These are phyloP conservation scores for Magnusiomyces sp. DNA, from an alignment of 1,139 yeast genomes.

Conservation along the genomic window DNA sequence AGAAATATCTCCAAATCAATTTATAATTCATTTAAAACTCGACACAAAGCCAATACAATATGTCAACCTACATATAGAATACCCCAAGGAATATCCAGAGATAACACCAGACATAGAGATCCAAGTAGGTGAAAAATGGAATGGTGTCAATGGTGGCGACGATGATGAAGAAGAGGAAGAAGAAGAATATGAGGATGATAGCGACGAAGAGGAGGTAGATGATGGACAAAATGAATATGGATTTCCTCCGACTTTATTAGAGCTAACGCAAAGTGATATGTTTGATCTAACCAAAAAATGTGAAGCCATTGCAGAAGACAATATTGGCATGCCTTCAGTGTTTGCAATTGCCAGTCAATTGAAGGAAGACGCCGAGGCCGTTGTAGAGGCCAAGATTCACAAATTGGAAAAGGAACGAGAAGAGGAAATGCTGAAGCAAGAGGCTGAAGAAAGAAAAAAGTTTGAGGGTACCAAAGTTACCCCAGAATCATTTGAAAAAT, in stretches of 20 bases:
- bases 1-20: slow-evolving; percentile 25
- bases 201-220: slow-evolving; percentile 30
- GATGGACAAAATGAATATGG: slow-evolving; percentile 12
- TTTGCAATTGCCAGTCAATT: slow-evolving; percentile 68
- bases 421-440: slow-evolving; percentile 45
- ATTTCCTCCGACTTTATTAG: slow-evolving; percentile 16
- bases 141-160: slow-evolving; percentile 24
- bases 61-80: slow-evolving; percentile 48
- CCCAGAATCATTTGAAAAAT: slow-evolving; percentile 51
- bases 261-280: slow-evolving; percentile 26
- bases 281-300: slow-evolving; percentile 41
- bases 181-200: slow-evolving; percentile 37
- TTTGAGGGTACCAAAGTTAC: slow-evolving; percentile 75
- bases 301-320: slow-evolving; percentile 51
- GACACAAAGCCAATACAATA: slow-evolving; percentile 52
- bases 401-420: slow-evolving; percentile 52
- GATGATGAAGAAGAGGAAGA: slow-evolving; percentile 36
- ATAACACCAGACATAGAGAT: slow-evolving; percentile 50
- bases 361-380: slow-evolving; percentile 69
- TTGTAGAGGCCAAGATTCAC: slow-evolving; percentile 51
- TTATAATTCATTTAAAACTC: slow-evolving; percentile 35
- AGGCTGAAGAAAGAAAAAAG: slow-evolving; percentile 69
- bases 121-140: slow-evolving; percentile 31
- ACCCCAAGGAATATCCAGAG: slow-evolving; percentile 67
- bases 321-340: slow-evolving; percentile 77